These are phyloP conservation scores for Erigeron canadensis DNA, from an alignment of 129 eudicot species.

Conservation along the genomic window DNA sequence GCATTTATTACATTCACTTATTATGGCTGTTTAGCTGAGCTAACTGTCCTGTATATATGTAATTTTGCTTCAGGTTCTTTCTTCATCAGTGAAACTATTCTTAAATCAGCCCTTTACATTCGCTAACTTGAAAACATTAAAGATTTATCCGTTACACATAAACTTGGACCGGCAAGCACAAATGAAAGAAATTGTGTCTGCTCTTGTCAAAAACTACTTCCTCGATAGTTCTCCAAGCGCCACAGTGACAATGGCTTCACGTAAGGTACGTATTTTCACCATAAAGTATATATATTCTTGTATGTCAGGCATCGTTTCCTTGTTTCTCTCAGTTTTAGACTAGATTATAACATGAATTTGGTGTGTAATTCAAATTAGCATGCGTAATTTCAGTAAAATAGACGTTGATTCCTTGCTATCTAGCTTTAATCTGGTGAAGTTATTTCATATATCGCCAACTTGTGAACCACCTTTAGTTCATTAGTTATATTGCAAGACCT, in stretches of 20 bases:
- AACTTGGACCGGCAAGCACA: neutral
- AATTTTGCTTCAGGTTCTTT: neutral
- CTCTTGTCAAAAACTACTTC: neutral
- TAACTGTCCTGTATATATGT: neutral
- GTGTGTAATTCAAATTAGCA: neutral
- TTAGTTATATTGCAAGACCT: too few relatives aligned
- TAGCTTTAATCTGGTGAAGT: too few relatives aligned
- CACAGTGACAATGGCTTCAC: conserved; percentile 3
- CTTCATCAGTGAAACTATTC: neutral
- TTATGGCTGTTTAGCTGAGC: neutral
- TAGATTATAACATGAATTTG: too few relatives aligned
- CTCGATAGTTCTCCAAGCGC: neutral
- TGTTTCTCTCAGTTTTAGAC: neutral
- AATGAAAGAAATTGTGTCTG: neutral
- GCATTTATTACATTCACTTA: too few relatives aligned
- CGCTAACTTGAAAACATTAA: neutral
- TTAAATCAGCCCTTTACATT: neutral
- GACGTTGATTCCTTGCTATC: neutral
- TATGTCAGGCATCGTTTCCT: neutral
- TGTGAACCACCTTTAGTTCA: too few relatives aligned
- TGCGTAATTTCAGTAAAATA: neutral
- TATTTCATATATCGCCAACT: too few relatives aligned
- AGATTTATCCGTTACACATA: neutral
- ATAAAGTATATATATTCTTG: neutral
- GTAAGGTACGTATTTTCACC: neutral